Conservation (phyloP, 2,329 filamentous ascomycete genomes). For the Penicillium sp. region DNA sequence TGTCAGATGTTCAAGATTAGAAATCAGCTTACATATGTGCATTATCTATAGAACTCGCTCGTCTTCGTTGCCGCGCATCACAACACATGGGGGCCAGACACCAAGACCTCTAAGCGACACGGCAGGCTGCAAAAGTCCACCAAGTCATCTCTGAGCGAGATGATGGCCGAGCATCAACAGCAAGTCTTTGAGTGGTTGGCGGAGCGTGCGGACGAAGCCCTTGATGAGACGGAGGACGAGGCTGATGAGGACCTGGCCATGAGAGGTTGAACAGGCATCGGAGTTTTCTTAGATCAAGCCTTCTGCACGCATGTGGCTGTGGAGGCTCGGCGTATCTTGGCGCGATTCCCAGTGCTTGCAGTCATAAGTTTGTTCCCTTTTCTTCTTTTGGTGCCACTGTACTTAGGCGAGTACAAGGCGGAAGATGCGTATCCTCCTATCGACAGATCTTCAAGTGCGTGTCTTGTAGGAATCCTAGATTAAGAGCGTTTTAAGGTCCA, state of each 20-base stretch:
- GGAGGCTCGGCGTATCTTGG: constrained; percentile 1
- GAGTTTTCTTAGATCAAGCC: neutral
- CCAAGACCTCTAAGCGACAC: constrained; percentile 59
- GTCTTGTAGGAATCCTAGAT: too few species aligned
- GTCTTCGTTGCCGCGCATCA: constrained; percentile 78
- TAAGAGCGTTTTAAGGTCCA: too few species aligned
- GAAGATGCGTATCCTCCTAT: neutral
- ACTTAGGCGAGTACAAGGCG: neutral
- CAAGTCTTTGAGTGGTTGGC: constrained; percentile 53
- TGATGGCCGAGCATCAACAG: constrained; percentile 56
- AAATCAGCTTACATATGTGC: neutral
- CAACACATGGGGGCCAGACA: constrained; percentile 70
- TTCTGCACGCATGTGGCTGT: neutral
- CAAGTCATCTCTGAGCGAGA: constrained; percentile 53
- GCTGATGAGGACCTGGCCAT: constrained; percentile 8
- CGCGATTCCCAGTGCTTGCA: neutral
- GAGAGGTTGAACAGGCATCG: neutral
- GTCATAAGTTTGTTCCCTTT: neutral
- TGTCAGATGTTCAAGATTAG: neutral
- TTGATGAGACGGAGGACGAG: constrained; percentile 30
- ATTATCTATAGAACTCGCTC: constrained; percentile 60
- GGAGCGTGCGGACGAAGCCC: constrained; percentile 34
- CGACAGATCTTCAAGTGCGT: too few species aligned
- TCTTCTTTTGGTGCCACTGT: neutral
- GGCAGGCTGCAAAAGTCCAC: constrained; percentile 54